Conservation (phyloP, 2,329 filamentous ascomycete species). For the Emmonsia crescens region DNA sequence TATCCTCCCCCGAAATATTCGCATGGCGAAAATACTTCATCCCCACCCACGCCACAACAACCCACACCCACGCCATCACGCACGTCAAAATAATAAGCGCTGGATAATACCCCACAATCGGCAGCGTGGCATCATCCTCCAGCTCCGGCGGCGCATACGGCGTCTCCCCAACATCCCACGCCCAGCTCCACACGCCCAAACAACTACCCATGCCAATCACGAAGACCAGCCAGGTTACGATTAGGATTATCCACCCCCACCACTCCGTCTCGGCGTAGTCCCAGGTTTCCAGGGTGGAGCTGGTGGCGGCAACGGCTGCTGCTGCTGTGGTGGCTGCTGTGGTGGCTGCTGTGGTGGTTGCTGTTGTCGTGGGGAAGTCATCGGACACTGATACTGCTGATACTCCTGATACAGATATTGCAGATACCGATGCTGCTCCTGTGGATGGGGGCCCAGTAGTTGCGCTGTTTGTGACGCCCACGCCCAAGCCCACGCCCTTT, state of each 20-base stretch:
- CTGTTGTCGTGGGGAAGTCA: slow-evolving; percentile 13
- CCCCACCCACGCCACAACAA: slow-evolving; percentile 90
- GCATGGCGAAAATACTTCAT: slow-evolving; percentile 99
- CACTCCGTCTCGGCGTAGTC: slow-evolving; percentile 92
- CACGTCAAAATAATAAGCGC: slow-evolving; percentile 84
- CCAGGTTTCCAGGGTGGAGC: slow-evolving; percentile 49
- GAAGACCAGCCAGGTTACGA: slow-evolving; percentile 90
- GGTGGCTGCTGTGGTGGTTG: slow-evolving; percentile 26
- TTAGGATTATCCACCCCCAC: slow-evolving; percentile 93
- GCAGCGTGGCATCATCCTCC: slow-evolving; percentile 86
- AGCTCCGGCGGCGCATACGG: slow-evolving; percentile 91
- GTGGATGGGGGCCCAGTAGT: background rate
- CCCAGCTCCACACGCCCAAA: slow-evolving; percentile 94
- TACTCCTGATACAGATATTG: slow-evolving; percentile 23
- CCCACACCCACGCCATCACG: slow-evolving; percentile 99
- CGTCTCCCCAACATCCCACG: slow-evolving; percentile 95
- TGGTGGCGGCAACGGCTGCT: slow-evolving; percentile 26
- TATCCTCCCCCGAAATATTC: slow-evolving; percentile 63
- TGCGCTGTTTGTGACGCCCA: background rate
- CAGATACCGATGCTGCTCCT: slow-evolving; percentile 12
- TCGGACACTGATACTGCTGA: background rate
- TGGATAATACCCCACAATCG: slow-evolving; percentile 95
- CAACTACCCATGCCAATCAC: slow-evolving; percentile 95
- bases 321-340: slow-evolving; percentile 35
- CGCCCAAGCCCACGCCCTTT: background rate